A percentile compares a stretch with the other conserved stretches of the same genome.
Evolutionary conservation across 306 rosid species (phyloP).

Genomic region (Begonia loranthoides): DNA sequence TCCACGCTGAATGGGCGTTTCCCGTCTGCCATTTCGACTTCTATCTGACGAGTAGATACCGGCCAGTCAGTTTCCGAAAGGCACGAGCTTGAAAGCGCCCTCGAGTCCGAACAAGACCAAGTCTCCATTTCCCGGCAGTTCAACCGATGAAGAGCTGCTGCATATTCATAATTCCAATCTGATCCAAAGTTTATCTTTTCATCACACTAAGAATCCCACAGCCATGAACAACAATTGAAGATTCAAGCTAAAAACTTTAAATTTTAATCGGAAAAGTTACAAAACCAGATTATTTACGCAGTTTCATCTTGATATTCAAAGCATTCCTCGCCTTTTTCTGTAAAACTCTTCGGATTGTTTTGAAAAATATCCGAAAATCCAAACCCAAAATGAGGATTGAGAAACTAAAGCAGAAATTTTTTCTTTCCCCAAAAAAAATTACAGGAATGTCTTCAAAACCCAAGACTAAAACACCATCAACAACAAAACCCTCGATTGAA

Average conservation of each 20-base stretch:
- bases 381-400: no score
- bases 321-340: no score
- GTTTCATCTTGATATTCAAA: no score
- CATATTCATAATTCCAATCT: slow-evolving; percentile 10
- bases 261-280: no score
- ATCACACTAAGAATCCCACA: neutral
- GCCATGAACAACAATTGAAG: neutral
- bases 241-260: neutral
- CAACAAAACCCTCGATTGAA: no score
- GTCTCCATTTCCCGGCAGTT: slow-evolving; percentile 43
- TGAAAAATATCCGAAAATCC: no score
- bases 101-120: slow-evolving; percentile 40
- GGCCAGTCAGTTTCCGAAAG: slow-evolving; percentile 49
- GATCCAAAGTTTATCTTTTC: slow-evolving; percentile 15
- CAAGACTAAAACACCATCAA: no score
- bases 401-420: no score
- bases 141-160: slow-evolving; percentile 8
- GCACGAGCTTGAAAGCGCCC: slow-evolving; percentile 55
- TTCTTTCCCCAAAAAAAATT: no score
- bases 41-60: slow-evolving; percentile 37
- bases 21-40: slow-evolving; percentile 28
- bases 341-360: no score
- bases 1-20: slow-evolving; percentile 36
- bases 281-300: no score
- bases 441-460: no score